A percentile compares a stretch with the other conserved stretches of the same genome.
These are phyloP conservation scores for Apiospora rasikravindrae DNA, from an alignment of 2,329 filamentous ascomycete genomes.

Conservation along the genomic window DNA sequence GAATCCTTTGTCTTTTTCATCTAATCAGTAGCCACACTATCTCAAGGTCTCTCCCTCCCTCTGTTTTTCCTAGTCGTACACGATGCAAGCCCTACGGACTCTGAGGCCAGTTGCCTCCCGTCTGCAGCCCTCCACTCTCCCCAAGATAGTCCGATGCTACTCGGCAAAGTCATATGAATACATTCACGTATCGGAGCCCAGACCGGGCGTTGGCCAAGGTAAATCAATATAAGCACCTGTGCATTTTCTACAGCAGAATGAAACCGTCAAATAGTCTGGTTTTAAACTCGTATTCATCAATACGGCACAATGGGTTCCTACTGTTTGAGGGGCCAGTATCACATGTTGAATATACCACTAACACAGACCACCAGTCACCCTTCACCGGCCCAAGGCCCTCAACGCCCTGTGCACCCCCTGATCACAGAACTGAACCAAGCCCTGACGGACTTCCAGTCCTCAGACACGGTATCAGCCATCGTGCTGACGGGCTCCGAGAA, in stretches of 20 bases:
- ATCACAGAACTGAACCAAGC: conserved; percentile 89
- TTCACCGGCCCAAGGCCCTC: conserved; percentile 93
- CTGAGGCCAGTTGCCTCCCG: conserved; percentile 66
- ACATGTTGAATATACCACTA: conserved; percentile 20
- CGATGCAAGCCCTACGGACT: conserved; percentile 62
- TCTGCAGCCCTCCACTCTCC: conserved; percentile 62
- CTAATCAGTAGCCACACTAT: not conserved
- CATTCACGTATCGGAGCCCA: conserved; percentile 81
- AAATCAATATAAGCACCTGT: conserved; percentile 34
- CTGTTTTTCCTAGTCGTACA: not conserved
- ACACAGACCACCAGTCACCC: conserved; percentile 67
- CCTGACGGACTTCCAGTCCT: conserved; percentile 71
- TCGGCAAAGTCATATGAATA: conserved; percentile 72
- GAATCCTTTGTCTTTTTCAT: not conserved
- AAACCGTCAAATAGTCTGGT: conserved; percentile 9
- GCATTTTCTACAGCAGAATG: not conserved
- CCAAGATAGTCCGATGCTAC: conserved; percentile 58
- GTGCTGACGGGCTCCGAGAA: conserved; percentile 87
- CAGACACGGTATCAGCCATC: conserved; percentile 74
- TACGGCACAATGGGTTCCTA: too few species aligned
- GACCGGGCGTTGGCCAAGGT: conserved; percentile 91
- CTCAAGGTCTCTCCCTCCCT: not conserved
- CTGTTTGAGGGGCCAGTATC: not conserved
- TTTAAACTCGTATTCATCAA: not conserved
- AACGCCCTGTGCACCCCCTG: conserved; percentile 90